phyloP scores from a whole-genome alignment of 805 yeast species.

The Starmerella bacillaris region DNA sequence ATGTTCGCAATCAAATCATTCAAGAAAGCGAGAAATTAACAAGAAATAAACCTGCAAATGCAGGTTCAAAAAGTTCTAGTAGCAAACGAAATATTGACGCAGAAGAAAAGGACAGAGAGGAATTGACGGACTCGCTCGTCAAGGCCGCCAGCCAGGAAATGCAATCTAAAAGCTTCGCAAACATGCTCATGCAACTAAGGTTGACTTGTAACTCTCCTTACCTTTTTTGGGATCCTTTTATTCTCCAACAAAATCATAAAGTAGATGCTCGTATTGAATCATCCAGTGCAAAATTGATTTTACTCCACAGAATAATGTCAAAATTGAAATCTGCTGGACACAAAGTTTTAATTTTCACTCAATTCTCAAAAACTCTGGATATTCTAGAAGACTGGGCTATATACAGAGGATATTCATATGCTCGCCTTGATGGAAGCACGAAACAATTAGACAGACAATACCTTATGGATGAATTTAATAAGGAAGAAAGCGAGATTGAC shows the following conservation, averaged over 20 bases:
- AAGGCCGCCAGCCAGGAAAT: slow-evolving; percentile 26
- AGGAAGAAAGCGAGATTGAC: slow-evolving; percentile 21
- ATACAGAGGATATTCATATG: slow-evolving; percentile 28
- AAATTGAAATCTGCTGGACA: slow-evolving; percentile 35
- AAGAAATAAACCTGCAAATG: neutral
- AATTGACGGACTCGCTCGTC: slow-evolving; percentile 17
- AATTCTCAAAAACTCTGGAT: slow-evolving; percentile 71
- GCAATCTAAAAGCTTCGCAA: slow-evolving; percentile 38
- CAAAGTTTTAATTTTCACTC: slow-evolving; percentile 68
- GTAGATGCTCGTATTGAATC: slow-evolving; percentile 29
- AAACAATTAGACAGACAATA: slow-evolving; percentile 46
- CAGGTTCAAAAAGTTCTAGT: neutral
- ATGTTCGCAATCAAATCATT: slow-evolving; percentile 18
- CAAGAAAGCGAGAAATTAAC: no score
- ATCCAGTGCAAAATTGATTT: slow-evolving; percentile 55
- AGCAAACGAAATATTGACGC: neutral
- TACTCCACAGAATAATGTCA: slow-evolving; percentile 45
- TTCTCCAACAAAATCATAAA: slow-evolving; percentile 25
- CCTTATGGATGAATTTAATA: slow-evolving; percentile 38
- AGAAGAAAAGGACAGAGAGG: neutral
- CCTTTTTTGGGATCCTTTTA: slow-evolving; percentile 64
- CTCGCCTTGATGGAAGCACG: slow-evolving; percentile 65
- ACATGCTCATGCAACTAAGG: slow-evolving; percentile 67
- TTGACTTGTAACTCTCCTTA: slow-evolving; percentile 76
- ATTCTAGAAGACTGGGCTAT: slow-evolving; percentile 58